phyloP scores from a whole-genome alignment of 116 monocot genomes.

The Phalaenopsis hybrid region DNA sequence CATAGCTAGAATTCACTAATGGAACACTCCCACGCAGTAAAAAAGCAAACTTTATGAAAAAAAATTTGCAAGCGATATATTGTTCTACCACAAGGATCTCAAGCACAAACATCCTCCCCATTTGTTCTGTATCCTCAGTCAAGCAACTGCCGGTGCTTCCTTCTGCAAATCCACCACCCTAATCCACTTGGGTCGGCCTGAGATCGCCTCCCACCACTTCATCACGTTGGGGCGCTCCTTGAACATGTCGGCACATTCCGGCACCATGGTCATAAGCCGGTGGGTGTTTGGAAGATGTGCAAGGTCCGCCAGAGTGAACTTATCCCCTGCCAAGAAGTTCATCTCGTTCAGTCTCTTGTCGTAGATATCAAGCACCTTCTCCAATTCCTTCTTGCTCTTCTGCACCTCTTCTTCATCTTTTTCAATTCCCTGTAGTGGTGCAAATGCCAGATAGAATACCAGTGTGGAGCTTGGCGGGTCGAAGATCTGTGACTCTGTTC shows the following conservation, averaged over 20 bases:
- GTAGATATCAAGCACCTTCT: slow-evolving; percentile 33
- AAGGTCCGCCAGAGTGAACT: slow-evolving; percentile 39
- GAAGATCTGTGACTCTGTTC: slow-evolving; percentile 30
- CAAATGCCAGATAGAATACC: slow-evolving; percentile 30
- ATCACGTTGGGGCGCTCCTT: slow-evolving; percentile 24
- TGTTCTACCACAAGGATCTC: not conserved
- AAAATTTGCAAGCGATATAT: not conserved
- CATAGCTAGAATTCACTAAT: not conserved
- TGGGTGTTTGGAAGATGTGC: slow-evolving; percentile 43
- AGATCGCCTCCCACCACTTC: slow-evolving; percentile 39
- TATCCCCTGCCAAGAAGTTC: slow-evolving; percentile 25
- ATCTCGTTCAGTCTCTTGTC: slow-evolving; percentile 26
- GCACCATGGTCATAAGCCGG: slow-evolving; percentile 16
- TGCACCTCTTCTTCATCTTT: slow-evolving; percentile 11
- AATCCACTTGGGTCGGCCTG: slow-evolving; percentile 26
- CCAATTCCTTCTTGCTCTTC: slow-evolving; percentile 20
- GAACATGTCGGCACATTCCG: slow-evolving; percentile 14
- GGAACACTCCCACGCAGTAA: not conserved
- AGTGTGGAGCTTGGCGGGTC: slow-evolving; percentile 34
- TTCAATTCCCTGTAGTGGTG: slow-evolving; percentile 11
- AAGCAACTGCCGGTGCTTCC: slow-evolving; percentile 11
- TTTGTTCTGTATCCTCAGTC: not conserved
- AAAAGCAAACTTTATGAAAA: not conserved
- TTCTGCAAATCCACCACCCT: slow-evolving; percentile 44
- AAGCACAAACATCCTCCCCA: not conserved